phyloP scores from a whole-genome alignment of 2,329 filamentous ascomycete species.

The Aspergillus hiratsukae region DNA sequence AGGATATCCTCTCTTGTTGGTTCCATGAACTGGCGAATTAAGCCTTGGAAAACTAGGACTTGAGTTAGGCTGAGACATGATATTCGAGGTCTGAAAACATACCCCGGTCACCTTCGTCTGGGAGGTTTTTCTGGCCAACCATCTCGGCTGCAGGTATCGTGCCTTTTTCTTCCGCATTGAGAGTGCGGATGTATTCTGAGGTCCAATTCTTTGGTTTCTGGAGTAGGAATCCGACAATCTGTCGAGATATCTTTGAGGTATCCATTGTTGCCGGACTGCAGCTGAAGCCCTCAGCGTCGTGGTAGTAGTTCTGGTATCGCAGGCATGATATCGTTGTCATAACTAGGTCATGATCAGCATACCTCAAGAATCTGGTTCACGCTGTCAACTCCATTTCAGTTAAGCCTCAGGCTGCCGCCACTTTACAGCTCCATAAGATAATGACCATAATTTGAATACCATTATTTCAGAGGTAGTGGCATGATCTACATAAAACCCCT shows the following conservation, averaged over 20 bases:
- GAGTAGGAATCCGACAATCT: background rate
- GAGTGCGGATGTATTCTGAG: background rate
- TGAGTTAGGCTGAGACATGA: background rate
- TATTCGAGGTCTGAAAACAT: background rate
- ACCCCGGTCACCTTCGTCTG: background rate
- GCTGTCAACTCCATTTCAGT: too few relatives aligned
- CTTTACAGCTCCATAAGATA: too few relatives aligned
- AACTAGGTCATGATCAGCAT: too few relatives aligned
- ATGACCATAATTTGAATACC: too few relatives aligned
- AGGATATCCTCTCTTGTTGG: background rate
- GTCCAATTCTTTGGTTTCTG: background rate
- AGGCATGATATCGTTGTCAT: too few relatives aligned
- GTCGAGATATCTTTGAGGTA: background rate
- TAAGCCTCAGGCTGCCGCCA: too few relatives aligned
- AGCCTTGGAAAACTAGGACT: background rate
- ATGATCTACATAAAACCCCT: too few relatives aligned
- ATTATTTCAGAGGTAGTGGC: too few relatives aligned
- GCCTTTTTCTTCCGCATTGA: background rate
- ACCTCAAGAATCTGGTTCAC: too few relatives aligned
- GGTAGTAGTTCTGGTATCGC: too few relatives aligned
- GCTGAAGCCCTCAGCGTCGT: too few relatives aligned
- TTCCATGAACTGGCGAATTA: background rate
- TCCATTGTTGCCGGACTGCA: too few relatives aligned
- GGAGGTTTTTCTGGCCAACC: background rate
- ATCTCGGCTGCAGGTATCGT: background rate